These are phyloP conservation scores for Dioszegia hungarica DNA, from an alignment of 768 basidiomycete genomes.

Conservation along the genomic window DNA sequence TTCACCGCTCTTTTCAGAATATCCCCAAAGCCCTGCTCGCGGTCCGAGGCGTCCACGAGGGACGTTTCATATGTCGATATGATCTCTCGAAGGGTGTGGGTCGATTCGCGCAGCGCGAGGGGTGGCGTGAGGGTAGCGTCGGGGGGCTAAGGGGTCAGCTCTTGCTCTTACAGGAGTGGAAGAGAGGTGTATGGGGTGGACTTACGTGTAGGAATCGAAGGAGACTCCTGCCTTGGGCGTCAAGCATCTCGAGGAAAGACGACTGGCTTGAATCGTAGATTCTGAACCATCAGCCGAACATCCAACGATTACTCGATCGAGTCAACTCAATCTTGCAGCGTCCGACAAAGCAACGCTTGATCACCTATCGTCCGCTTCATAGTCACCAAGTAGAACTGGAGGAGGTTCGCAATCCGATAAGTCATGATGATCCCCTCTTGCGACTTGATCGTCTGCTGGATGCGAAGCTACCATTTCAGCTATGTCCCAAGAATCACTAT, in stretches of 20 bases:
- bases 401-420: constrained; percentile 88
- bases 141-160: constrained; percentile 39
- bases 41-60: constrained; percentile 63
- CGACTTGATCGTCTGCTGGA: constrained; percentile 86
- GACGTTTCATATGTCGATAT: constrained; percentile 85
- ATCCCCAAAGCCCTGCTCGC: constrained; percentile 58
- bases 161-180: neutral
- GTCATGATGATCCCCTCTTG: constrained; percentile 90
- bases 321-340: constrained; percentile 67
- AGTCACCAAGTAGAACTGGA: constrained; percentile 89
- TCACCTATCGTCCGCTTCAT: constrained; percentile 88
- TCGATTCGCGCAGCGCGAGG: constrained; percentile 70
- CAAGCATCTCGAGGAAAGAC: constrained; percentile 82
- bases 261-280: constrained; percentile 74
- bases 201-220: constrained; percentile 54
- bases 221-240: constrained; percentile 67
- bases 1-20: constrained; percentile 80
- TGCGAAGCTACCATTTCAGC: constrained; percentile 59
- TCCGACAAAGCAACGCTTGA: constrained; percentile 68
- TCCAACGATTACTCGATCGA: neutral
- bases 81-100: constrained; percentile 78
- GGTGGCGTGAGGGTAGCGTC: constrained; percentile 72
- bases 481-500: neutral
- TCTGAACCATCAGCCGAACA: constrained; percentile 51
- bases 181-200: neutral